Evolutionary conservation across 2,329 filamentous ascomycete species (phyloP).

Genomic region (Onygena corvina): DNA sequence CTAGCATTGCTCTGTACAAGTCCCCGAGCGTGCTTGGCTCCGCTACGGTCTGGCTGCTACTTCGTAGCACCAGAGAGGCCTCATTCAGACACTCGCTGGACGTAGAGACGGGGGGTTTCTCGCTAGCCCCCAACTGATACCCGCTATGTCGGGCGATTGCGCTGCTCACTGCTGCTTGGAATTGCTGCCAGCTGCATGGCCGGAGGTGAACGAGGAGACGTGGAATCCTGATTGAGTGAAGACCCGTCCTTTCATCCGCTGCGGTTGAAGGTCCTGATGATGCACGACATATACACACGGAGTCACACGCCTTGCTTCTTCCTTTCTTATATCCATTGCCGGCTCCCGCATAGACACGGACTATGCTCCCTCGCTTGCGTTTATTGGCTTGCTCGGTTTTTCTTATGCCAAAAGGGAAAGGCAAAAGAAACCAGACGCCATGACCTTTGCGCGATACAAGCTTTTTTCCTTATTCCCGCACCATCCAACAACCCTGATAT

Average conservation of each 20-base stretch:
- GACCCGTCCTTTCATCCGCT: not conserved
- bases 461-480: not conserved
- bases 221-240: not conserved
- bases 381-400: not conserved
- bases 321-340: not conserved
- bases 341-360: not conserved
- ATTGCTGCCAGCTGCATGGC: not conserved
- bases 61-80: not conserved
- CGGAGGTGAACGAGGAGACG: not conserved
- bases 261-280: slow-evolving; percentile 2
- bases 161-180: not conserved
- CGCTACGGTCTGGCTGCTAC: not conserved
- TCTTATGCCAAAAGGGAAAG: not conserved
- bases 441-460: not conserved
- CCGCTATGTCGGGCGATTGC: not conserved
- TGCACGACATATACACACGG: slow-evolving; percentile 3
- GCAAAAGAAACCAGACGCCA: too few relatives aligned
- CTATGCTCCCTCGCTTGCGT: too few relatives aligned
- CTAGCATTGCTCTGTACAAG: slow-evolving; percentile 2
- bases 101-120: not conserved
- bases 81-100: not conserved
- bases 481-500: not conserved
- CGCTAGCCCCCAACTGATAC: not conserved
- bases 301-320: not conserved
- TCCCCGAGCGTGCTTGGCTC: not conserved